Evolutionary conservation across 306 rosid genomes (phyloP).

Genomic region (Vigna nakashimae): DNA sequence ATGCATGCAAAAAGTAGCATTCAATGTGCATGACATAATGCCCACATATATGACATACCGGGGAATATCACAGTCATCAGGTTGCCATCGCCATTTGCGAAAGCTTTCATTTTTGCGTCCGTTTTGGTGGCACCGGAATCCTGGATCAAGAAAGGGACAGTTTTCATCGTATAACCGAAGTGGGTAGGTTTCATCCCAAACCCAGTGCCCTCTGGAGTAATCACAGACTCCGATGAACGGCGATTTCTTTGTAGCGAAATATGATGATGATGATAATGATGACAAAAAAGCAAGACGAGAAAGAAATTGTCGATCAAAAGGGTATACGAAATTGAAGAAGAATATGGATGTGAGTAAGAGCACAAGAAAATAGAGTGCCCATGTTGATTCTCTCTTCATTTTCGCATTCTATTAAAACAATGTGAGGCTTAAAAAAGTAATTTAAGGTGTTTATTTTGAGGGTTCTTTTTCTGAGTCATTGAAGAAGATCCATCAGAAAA

Average conservation of each 20-base stretch:
- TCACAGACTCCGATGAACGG: conserved; percentile 49
- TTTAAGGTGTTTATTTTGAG: not conserved
- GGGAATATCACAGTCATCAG: conserved; percentile 69
- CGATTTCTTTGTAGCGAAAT: conserved; percentile 17
- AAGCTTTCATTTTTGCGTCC: conserved; percentile 66
- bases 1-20: conserved; percentile 25
- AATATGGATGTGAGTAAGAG: conserved; percentile 48
- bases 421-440: not conserved
- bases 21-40: not conserved
- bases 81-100: conserved; percentile 86
- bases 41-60: conserved; percentile 53
- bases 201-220: conserved; percentile 79
- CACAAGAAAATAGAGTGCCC: conserved; percentile 51
- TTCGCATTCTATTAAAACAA: conserved; percentile 5
- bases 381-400: conserved; percentile 58
- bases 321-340: conserved; percentile 45
- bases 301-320: conserved; percentile 49
- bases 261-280: conserved; percentile 7
- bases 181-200: conserved; percentile 51
- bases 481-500: conserved; percentile 61
- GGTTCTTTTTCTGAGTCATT: conserved; percentile 28
- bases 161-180: conserved; percentile 58
- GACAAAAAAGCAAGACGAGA: conserved; percentile 53
- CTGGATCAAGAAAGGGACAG: conserved; percentile 87
- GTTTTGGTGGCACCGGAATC: conserved; percentile 75